phyloP scores from a whole-genome alignment of 176 grass and related monocot species.

The Saccharum spontaneum region DNA sequence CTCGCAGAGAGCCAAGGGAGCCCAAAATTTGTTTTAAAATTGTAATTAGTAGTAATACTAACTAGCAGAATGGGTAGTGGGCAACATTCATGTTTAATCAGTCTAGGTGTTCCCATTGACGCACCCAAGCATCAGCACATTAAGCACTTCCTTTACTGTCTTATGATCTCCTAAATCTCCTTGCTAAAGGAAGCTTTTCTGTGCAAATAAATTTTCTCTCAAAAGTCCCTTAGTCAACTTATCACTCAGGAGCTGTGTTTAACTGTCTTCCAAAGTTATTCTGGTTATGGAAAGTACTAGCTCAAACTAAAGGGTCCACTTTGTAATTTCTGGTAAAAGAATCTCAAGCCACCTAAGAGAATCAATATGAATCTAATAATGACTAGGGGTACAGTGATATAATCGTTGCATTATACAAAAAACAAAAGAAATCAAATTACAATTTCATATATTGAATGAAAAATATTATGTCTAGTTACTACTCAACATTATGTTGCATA shows the following conservation, averaged over 20 bases:
- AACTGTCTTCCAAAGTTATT: neutral
- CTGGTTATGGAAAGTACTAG: neutral
- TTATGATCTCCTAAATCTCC: neutral
- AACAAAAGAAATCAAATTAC: neutral
- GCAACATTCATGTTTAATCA: neutral
- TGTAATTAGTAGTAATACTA: neutral
- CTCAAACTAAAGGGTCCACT: neutral
- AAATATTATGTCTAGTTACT: neutral
- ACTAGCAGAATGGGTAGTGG: neutral
- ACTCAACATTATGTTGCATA: neutral
- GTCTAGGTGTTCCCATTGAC: neutral
- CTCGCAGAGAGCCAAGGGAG: neutral
- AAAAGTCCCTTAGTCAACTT: neutral
- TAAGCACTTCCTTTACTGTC: neutral
- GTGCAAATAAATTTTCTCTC: neutral
- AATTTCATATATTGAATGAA: neutral
- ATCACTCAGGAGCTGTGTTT: neutral
- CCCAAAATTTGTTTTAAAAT: neutral
- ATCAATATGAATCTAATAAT: neutral
- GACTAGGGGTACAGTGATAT: neutral
- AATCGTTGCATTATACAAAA: neutral
- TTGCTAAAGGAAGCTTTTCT: neutral
- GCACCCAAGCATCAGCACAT: neutral
- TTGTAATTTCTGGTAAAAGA: neutral
- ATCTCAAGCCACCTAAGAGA: neutral